Conservation (phyloP, 2,329 filamentous ascomycete species). For the Penicillium glabrum region DNA sequence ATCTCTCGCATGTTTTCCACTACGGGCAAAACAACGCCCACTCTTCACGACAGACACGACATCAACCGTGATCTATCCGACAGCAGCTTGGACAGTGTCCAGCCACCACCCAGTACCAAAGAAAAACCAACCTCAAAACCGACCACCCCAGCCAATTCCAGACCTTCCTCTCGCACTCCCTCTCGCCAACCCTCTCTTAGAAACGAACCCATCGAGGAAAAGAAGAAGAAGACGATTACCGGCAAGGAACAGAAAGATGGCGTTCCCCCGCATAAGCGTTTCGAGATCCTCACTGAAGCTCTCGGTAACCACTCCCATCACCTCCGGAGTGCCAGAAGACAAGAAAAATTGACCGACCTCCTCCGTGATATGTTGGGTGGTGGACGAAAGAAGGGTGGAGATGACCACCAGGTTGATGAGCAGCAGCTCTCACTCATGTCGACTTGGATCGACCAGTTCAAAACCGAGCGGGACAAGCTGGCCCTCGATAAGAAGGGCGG, state of each 20-base stretch:
- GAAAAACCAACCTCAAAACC: conserved; percentile 29
- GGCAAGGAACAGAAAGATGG: conserved; percentile 38
- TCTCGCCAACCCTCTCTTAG: conserved; percentile 37
- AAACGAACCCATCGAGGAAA: conserved; percentile 25
- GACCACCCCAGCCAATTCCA: conserved; percentile 26
- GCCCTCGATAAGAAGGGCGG: conserved; percentile 75
- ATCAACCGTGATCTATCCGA: conserved; percentile 37
- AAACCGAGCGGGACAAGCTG: conserved; percentile 76
- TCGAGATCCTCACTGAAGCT: conserved; percentile 60
- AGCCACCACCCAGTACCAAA: conserved; percentile 31
- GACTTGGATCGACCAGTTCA: conserved; percentile 91
- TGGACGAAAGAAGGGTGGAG: conserved; percentile 67
- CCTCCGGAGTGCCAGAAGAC: conserved; percentile 83
- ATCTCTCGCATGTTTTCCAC: conserved; percentile 49
- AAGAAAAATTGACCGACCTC: conserved; percentile 94
- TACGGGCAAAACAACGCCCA: conserved; percentile 35
- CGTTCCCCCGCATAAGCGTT: conserved; percentile 46
- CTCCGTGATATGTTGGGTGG: conserved; percentile 79
- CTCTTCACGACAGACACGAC: conserved; percentile 28
- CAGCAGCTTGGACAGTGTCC: conserved; percentile 38
- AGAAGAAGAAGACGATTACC: conserved; percentile 27
- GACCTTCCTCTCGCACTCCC: conserved; percentile 32
- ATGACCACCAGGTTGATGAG: conserved; percentile 58
- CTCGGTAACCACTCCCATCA: conserved; percentile 75
- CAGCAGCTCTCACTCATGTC: conserved; percentile 90